Conservation (phyloP, 306 rosid species). For the Coriaria nepalensis region DNA sequence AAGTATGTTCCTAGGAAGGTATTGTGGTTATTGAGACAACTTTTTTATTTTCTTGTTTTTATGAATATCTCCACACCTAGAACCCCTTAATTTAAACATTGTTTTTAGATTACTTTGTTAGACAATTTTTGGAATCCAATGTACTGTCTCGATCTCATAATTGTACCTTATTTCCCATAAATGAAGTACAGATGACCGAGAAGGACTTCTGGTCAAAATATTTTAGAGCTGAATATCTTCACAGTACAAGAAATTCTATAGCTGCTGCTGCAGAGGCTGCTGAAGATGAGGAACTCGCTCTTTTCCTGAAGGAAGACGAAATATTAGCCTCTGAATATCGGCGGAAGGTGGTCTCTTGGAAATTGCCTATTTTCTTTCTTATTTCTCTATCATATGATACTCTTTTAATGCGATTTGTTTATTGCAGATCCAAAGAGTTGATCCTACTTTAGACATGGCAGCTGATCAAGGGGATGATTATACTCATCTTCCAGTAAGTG, state of each 20-base stretch:
- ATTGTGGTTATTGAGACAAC: constrained; percentile 14
- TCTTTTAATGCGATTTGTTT: constrained; percentile 7
- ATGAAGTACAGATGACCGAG: constrained; percentile 61
- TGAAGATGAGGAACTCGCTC: constrained; percentile 94
- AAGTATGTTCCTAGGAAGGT: constrained; percentile 78
- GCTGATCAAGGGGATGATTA: constrained; percentile 98
- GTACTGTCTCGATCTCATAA: constrained; percentile 3
- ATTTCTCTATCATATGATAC: constrained; percentile 10
- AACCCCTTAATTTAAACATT: too few relatives aligned
- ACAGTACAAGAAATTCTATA: constrained; percentile 59
- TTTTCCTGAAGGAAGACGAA: constrained; percentile 78
- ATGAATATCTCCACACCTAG: background rate
- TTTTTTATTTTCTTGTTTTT: constrained; percentile 1
- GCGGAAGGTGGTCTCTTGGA: constrained; percentile 42
- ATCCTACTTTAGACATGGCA: constrained; percentile 96
- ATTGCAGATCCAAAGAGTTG: constrained; percentile 71
- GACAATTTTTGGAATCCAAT: background rate
- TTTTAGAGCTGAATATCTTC: constrained; percentile 87
- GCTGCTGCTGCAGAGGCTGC: constrained; percentile 99
- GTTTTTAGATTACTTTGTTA: background rate
- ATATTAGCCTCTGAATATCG: constrained; percentile 77
- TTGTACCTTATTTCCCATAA: constrained; percentile 5
- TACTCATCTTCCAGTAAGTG: constrained; percentile 85
- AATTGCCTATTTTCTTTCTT: constrained; percentile 9
- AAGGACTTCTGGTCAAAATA: constrained; percentile 92